Evolutionary conservation across 257 asterid genomes (phyloP), one percentile per base, ranked within the genome.

Genomic region (Prunella vulgaris): DNA sequence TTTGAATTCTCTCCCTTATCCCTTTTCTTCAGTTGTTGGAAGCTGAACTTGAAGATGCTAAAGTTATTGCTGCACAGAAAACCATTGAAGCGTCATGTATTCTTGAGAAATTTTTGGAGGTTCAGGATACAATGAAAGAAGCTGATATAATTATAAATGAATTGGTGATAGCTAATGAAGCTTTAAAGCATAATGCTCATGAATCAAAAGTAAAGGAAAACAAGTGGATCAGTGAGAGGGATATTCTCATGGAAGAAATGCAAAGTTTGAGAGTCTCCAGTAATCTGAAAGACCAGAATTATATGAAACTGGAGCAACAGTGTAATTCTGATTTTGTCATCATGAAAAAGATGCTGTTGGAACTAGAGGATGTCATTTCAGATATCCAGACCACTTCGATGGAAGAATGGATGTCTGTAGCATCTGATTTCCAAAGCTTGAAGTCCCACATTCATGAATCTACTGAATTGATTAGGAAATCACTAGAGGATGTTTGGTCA

Each of bases 81-180:
- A 76, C 86, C 70, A 85, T 91, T 32, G 99, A 94, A 79, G 96
- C 97, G 32, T 79, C 90, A 37, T 89, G 93, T 68, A 58, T 91
- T 78, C 85, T 94, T 69, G 87, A 86, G 66, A 94, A 94, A 82
- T 91, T 91, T 73, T 96, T 81, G 81, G 99, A 91, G 84, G 87
- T 86, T 66, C 99, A 89, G 79, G 93, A 87, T 60, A 94, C 95
- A 27, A 70, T 94, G 84, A 86, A 79, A 71, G 98, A 91, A 75
- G 97, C 99, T 51, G 96, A 89, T 84, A 83, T 87, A 71, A 91
- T 87, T 86, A 83, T 91, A 78, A 94, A 91, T 77, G 93, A 89
- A 76, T 83, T 91, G 80, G 74, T 94, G 90, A 89, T 89, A 80
- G 95, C 96, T 62, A 91, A 91, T 74, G 92, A 91, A 79, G 75